phyloP scores from a whole-genome alignment of 169 alveolate genomes.

The Eimeria necatrix region DNA sequence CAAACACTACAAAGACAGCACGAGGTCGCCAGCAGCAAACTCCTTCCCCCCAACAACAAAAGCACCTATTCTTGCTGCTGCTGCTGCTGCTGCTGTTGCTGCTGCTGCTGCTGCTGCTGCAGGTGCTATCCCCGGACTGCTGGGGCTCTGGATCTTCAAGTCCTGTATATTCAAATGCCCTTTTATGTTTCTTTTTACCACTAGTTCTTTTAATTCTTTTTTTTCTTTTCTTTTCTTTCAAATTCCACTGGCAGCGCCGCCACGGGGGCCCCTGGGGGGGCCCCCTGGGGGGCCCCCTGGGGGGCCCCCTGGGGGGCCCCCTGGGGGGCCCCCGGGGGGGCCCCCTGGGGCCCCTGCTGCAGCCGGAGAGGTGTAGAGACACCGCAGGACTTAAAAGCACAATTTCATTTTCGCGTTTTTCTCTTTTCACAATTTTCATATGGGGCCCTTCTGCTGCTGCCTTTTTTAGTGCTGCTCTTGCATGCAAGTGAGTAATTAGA shows the following conservation, averaged over 20 bases:
- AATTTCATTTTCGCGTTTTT: neutral
- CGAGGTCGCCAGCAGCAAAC: neutral
- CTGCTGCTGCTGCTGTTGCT: neutral
- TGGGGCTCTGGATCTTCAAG: neutral
- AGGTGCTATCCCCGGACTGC: constrained; percentile 1
- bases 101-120: neutral
- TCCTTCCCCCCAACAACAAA: neutral
- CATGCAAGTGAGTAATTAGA: neutral
- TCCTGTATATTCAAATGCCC: neutral
- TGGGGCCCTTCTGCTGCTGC: neutral
- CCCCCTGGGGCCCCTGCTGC: neutral
- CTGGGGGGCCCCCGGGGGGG: neutral
- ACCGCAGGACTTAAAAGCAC: neutral
- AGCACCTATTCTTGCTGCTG: neutral
- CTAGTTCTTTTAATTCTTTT: neutral
- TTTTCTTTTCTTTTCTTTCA: neutral
- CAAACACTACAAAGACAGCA: too few species aligned
- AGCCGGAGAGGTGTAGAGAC: neutral
- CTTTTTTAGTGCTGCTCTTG: neutral
- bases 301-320: too few species aligned
- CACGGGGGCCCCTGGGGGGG: neutral
- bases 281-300: too few species aligned
- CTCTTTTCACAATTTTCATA: neutral
- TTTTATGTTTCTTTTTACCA: neutral
- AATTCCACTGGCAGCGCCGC: neutral